These are phyloP conservation scores for Penicillium sclerotigenum DNA, from an alignment of 2,329 filamentous ascomycete genomes.

Conservation along the genomic window DNA sequence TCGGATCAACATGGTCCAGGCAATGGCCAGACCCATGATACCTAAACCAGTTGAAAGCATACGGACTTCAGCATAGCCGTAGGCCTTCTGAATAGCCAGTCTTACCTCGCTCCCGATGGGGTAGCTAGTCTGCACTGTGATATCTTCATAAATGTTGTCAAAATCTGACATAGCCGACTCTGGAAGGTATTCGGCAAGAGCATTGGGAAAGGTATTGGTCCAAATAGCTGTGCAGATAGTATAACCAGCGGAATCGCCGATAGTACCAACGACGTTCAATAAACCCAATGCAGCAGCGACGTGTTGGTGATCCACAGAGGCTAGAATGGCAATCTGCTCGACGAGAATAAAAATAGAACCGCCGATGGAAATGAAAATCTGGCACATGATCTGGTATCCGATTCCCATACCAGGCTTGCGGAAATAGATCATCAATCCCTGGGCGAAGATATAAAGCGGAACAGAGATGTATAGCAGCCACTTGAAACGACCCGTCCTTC, in stretches of 20 bases:
- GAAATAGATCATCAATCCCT: slow-evolving; percentile 57
- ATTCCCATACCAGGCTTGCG: slow-evolving; percentile 46
- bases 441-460: slow-evolving; percentile 51
- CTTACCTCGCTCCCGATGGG: slow-evolving; percentile 50
- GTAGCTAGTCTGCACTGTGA: slow-evolving; percentile 43
- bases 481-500: slow-evolving; percentile 52
- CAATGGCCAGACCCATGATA: slow-evolving; percentile 43
- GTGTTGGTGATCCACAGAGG: slow-evolving; percentile 53
- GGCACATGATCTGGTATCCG: slow-evolving; percentile 55
- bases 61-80: slow-evolving; percentile 50
- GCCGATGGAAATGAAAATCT: slow-evolving; percentile 56
- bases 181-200: slow-evolving; percentile 49
- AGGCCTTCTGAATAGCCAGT: slow-evolving; percentile 58
- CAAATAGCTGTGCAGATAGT: slow-evolving; percentile 60
- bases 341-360: slow-evolving; percentile 52
- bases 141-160: slow-evolving; percentile 45
- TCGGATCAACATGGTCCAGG: slow-evolving; percentile 47
- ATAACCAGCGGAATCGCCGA: slow-evolving; percentile 54
- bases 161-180: slow-evolving; percentile 26
- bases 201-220: slow-evolving; percentile 53
- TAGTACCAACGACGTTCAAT: slow-evolving; percentile 52
- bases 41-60: slow-evolving; percentile 52
- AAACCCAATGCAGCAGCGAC: slow-evolving; percentile 55
- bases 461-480: slow-evolving; percentile 52
- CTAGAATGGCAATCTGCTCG: slow-evolving; percentile 55